Conservation (phyloP, 495 filamentous ascomycete genomes). For the Aspergillus egyptiacus region DNA sequence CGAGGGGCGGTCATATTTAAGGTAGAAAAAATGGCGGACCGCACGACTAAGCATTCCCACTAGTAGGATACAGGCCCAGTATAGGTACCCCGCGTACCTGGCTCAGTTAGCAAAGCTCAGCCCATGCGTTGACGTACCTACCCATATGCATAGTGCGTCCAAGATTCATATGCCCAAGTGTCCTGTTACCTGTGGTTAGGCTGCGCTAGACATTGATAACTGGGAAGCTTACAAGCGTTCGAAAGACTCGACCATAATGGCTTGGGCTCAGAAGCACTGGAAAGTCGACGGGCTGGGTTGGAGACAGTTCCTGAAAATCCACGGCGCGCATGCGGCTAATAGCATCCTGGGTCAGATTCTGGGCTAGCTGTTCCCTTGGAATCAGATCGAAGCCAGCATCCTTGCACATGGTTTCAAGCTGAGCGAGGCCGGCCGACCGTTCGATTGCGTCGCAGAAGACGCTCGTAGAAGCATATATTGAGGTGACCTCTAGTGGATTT, state of each 20-base stretch:
- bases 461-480: slow-evolving; percentile 36
- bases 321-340: slow-evolving; percentile 29
- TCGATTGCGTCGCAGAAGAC: slow-evolving; percentile 29
- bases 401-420: slow-evolving; percentile 24
- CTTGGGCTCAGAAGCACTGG: slow-evolving; percentile 28
- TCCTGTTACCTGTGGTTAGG: slow-evolving; percentile 17
- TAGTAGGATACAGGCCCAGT: slow-evolving; percentile 27
- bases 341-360: slow-evolving; percentile 34
- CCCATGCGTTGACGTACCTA: not conserved
- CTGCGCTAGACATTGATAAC: too few relatives aligned
- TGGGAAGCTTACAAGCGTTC: slow-evolving; percentile 27
- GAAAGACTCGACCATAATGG: slow-evolving; percentile 29
- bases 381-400: slow-evolving; percentile 26
- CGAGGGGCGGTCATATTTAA: not conserved
- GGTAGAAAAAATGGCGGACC: slow-evolving; percentile 6
- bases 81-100: slow-evolving; percentile 25
- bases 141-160: slow-evolving; percentile 37
- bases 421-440: slow-evolving; percentile 21
- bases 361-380: slow-evolving; percentile 26
- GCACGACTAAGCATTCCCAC: slow-evolving; percentile 26
- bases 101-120: not conserved
- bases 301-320: slow-evolving; percentile 26
- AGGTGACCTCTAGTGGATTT: slow-evolving; percentile 30
- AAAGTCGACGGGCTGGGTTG: slow-evolving; percentile 11
- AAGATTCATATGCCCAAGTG: slow-evolving; percentile 31